These are phyloP conservation scores for Metschnikowia cubensis DNA, from an alignment of 805 yeast genomes.

Conservation along the genomic window DNA sequence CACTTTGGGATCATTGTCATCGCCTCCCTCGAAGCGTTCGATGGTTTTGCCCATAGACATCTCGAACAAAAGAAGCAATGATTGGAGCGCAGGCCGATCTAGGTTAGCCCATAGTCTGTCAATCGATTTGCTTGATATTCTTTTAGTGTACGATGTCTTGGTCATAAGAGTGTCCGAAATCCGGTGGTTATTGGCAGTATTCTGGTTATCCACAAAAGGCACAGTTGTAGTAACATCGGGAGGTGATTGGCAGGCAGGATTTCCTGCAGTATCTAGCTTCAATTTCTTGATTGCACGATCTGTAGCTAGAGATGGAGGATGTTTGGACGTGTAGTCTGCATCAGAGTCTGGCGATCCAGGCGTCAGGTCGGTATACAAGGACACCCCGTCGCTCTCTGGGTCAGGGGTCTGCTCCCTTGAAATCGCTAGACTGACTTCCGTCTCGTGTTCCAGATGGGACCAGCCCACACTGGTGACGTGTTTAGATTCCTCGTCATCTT, in stretches of 20 bases:
- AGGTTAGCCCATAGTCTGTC: constrained; percentile 17
- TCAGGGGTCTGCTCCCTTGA: constrained; percentile 16
- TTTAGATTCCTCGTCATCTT: neutral
- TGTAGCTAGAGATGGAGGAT: constrained; percentile 1
- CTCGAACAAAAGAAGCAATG: constrained; percentile 11
- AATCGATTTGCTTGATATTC: constrained; percentile 12
- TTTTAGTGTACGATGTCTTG: constrained; percentile 7
- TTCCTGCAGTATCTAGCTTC: neutral
- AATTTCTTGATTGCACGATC: constrained; percentile 8
- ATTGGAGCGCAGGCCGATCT: constrained; percentile 9
- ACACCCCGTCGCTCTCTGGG: constrained; percentile 7
- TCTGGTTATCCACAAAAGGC: neutral
- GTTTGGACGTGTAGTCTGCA: neutral
- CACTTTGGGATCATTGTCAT: constrained; percentile 7
- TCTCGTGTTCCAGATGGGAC: neutral
- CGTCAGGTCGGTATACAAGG: constrained; percentile 11
- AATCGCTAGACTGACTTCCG: neutral
- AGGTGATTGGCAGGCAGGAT: neutral
- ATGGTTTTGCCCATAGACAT: constrained; percentile 11
- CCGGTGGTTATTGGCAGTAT: neutral
- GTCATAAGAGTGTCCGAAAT: constrained; percentile 1
- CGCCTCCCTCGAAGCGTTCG: constrained; percentile 11
- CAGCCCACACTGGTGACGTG: neutral
- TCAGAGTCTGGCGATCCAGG: constrained; percentile 9
- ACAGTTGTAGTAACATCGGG: neutral